A percentile compares a stretch with the other conserved stretches of the same genome.
These are phyloP conservation scores for Hevea brasiliensis DNA, from an alignment of 345 rosid species.

Conservation along the genomic window DNA sequence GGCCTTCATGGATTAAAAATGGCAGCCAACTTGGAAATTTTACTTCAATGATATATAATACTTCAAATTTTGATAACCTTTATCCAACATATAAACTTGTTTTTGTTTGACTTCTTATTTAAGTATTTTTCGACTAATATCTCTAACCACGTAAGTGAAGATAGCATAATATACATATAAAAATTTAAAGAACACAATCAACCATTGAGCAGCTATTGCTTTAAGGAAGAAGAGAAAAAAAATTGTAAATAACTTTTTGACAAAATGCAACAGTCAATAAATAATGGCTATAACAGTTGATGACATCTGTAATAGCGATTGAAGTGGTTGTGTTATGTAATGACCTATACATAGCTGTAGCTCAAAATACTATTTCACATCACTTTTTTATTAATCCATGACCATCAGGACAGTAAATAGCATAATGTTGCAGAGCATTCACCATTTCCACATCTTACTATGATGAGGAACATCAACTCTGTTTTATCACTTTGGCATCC, in stretches of 20 bases:
- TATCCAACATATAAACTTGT: not conserved
- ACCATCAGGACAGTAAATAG: too few species aligned
- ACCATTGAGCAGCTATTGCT: not conserved
- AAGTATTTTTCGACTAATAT: not conserved
- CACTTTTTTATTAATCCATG: not conserved
- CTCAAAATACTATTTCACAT: not conserved
- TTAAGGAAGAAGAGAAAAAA: not conserved
- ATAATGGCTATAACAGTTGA: not conserved
- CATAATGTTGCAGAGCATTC: slow-evolving; percentile 27
- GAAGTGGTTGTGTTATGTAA: not conserved
- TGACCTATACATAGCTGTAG: not conserved
- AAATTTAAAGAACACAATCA: not conserved
- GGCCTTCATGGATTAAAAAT: not conserved
- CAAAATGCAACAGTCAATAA: too few species aligned
- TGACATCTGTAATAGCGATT: not conserved
- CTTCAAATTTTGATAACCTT: not conserved
- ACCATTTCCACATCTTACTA: slow-evolving; percentile 32
- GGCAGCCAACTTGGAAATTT: not conserved
- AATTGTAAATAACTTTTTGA: not conserved
- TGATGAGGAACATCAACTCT: slow-evolving; percentile 36
- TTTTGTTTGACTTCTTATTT: not conserved
- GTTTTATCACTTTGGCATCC: slow-evolving; percentile 36
- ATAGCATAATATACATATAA: not conserved
- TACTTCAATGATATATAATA: not conserved
- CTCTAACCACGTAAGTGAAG: not conserved